These are phyloP conservation scores for Fagopyrum homotropicum DNA, from an alignment of 148 eudicot genomes.

Conservation along the genomic window DNA sequence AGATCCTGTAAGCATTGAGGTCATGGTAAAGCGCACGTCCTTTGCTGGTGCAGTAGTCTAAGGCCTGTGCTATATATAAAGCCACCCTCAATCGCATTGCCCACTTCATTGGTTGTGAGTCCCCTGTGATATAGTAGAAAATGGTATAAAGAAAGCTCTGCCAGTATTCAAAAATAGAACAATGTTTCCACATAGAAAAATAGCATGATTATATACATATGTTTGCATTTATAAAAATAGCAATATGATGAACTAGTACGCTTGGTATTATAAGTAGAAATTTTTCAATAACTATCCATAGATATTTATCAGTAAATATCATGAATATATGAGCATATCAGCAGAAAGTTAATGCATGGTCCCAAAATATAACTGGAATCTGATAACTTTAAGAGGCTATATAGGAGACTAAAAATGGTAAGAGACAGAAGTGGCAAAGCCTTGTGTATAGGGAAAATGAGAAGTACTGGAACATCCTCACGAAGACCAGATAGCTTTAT, in stretches of 20 bases:
- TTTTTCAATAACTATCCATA: not conserved
- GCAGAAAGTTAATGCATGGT: not conserved
- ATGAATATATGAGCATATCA: not conserved
- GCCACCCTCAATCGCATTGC: slow-evolving; percentile 97
- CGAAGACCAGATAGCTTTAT: not conserved
- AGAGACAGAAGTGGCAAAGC: not conserved
- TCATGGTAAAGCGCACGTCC: slow-evolving; percentile 95
- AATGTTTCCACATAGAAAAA: not conserved
- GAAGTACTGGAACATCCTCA: not conserved
- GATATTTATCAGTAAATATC: not conserved
- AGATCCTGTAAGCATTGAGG: slow-evolving; percentile 89
- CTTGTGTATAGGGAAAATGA: not conserved
- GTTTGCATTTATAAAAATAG: not conserved
- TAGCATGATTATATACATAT: not conserved
- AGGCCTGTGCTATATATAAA: slow-evolving; percentile 78
- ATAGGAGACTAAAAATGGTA: not conserved
- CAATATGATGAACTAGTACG: not conserved
- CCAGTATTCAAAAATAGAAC: not conserved
- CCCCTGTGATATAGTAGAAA: slow-evolving; percentile 57
- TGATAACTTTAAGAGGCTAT: not conserved
- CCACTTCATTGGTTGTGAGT: slow-evolving; percentile 89
- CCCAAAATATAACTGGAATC: not conserved
- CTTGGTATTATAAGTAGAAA: not conserved
- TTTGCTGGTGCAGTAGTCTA: slow-evolving; percentile 82
- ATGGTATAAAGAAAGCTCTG: slow-evolving; percentile 2